Evolutionary conservation across 441 rosid species (phyloP), one percentile per base, ranked within the genome.

Genomic region (Pelargonium citronellum): DNA sequence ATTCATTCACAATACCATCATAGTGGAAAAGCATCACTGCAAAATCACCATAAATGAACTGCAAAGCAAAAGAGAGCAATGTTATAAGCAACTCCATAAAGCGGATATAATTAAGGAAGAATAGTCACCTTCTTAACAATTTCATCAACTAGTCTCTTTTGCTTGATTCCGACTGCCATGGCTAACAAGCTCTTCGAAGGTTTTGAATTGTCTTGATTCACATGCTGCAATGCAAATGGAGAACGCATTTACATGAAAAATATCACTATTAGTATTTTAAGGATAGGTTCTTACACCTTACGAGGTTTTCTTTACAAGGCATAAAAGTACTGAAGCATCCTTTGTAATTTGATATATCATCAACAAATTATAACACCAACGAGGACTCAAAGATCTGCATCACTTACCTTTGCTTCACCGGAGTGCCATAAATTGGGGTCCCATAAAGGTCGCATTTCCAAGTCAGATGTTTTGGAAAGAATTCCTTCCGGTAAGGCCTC

Each of bases 1-100:
- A 89, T 51, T 78, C 85, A 77, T 89, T 87, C 57, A 83, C 84
- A 2, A 65, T n/a, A 64, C 89, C 90, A 67, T 89, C 91, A 70
- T 89, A 89, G 71, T 89, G 95, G 78, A 89, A 89, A 80, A 89
- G 89, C 86, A 89, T 87, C 70, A 86, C 82, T 0, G 71, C 82
- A 66, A 87, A 89, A 39, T 82, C 78, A 67, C 85, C 79, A 8
- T 78, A 73, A 47, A 85, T 73, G 68, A 89, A 89, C 95, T 89
- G 86, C 74, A 85, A 57, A 65, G n/a, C 11, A 22, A 60, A 37
- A 71, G 41, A 47, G 17, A 74, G 58, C 7, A 13, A n/a, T 0
- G 58, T 51, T 51, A 72, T 17, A 10, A 63, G 57, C 1, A 65
- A 66, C 49, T 15, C 67, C 16, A 53, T 60, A 37, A 15, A 19